Conservation (phyloP, 768 basidiomycete genomes). For the Lactarius hatsudake region DNA sequence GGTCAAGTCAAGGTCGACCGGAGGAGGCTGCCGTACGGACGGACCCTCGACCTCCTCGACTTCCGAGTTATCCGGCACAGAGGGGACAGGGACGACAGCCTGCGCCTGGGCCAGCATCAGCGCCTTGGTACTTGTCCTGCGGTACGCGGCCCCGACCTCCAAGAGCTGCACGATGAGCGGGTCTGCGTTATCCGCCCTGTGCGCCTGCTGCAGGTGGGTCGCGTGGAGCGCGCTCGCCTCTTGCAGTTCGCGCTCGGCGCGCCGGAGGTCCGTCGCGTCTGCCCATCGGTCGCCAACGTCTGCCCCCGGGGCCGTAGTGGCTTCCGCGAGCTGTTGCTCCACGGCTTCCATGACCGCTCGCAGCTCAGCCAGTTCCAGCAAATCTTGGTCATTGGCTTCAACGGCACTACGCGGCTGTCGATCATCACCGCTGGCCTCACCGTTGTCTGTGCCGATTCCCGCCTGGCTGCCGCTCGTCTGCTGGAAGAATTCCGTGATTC, state of each 20-base stretch:
- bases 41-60: background rate
- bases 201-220: slow-evolving; percentile 61
- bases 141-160: slow-evolving; percentile 75
- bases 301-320: slow-evolving; percentile 42
- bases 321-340: slow-evolving; percentile 59
- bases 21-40: slow-evolving; percentile 45
- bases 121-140: slow-evolving; percentile 71
- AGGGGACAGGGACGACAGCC: slow-evolving; percentile 44
- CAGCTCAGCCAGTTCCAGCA: slow-evolving; percentile 79
- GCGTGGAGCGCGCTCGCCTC: slow-evolving; percentile 68
- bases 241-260: slow-evolving; percentile 64
- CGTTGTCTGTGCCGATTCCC: background rate
- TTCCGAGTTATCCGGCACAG: slow-evolving; percentile 40
- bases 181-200: slow-evolving; percentile 57
- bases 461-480: too few relatives aligned
- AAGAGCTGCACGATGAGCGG: slow-evolving; percentile 77
- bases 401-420: slow-evolving; percentile 75
- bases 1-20: slow-evolving; percentile 56
- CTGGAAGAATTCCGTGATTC: slow-evolving; percentile 42
- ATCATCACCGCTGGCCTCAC: slow-evolving; percentile 64
- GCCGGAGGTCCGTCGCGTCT: slow-evolving; percentile 49
- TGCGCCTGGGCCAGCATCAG: slow-evolving; percentile 59
- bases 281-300: slow-evolving; percentile 68
- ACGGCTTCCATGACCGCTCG: slow-evolving; percentile 57
- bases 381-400: slow-evolving; percentile 87